These are phyloP conservation scores for Podospora tetraspora DNA, from an alignment of 495 filamentous ascomycete species.

Conservation along the genomic window DNA sequence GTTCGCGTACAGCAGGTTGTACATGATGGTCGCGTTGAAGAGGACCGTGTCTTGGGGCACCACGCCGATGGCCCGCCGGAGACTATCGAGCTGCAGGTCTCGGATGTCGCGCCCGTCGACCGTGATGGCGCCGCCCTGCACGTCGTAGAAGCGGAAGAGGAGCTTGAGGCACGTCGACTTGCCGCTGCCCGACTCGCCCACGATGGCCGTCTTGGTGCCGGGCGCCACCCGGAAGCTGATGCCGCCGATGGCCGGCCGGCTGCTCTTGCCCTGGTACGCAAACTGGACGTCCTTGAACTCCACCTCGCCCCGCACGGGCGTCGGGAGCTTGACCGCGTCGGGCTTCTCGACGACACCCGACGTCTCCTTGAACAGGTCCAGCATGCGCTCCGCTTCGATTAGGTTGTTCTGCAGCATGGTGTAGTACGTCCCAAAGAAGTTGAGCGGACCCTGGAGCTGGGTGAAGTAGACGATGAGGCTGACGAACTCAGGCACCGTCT, in stretches of 20 bases:
- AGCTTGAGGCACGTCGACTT: slow-evolving; percentile 92
- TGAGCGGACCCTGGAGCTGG: slow-evolving; percentile 86
- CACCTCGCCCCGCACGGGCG: slow-evolving; percentile 66
- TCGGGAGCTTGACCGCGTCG: slow-evolving; percentile 43
- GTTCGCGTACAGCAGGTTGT: slow-evolving; percentile 90
- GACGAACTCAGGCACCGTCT: slow-evolving; percentile 73
- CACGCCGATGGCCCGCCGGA: slow-evolving; percentile 80
- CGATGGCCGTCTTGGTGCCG: slow-evolving; percentile 86
- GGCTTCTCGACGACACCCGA: slow-evolving; percentile 72
- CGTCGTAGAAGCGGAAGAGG: slow-evolving; percentile 88
- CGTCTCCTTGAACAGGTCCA: slow-evolving; percentile 87
- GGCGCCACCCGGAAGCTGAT: slow-evolving; percentile 72
- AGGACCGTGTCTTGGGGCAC: slow-evolving; percentile 92
- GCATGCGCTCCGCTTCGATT: slow-evolving; percentile 87
- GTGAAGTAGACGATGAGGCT: slow-evolving; percentile 80
- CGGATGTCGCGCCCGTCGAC: slow-evolving; percentile 78
- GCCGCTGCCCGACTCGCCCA: slow-evolving; percentile 89
- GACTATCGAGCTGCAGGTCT: slow-evolving; percentile 76
- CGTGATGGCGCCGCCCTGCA: slow-evolving; percentile 64
- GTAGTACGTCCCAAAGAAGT: slow-evolving; percentile 97
- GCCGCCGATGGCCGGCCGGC: slow-evolving; percentile 75
- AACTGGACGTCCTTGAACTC: slow-evolving; percentile 79
- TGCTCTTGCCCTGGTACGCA: slow-evolving; percentile 52
- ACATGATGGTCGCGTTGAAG: slow-evolving; percentile 92
- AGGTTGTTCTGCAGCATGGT: slow-evolving; percentile 85